Percentiles rank a stretch among this genome's conserved stretches.
Evolutionary conservation across 176 grass and related monocot species (phyloP).

Genomic region (Oryza rufipogon): DNA sequence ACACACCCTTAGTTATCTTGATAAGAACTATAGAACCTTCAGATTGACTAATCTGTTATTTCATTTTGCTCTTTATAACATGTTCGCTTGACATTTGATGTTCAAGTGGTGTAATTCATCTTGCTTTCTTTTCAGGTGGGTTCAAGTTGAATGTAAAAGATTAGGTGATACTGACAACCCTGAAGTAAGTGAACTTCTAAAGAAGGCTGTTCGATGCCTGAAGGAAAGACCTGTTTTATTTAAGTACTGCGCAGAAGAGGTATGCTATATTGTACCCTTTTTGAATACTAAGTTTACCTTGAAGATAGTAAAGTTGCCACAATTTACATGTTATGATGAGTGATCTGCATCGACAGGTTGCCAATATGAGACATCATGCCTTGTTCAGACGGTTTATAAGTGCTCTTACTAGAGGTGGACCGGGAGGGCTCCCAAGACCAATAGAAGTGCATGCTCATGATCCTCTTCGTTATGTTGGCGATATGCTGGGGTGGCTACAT

Average conservation of each 20-base stretch:
- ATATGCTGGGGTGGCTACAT: constrained; percentile 99
- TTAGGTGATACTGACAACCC: constrained; percentile 95
- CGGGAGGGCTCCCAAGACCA: constrained; percentile 85
- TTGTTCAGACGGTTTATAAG: constrained; percentile 99
- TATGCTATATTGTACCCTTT: constrained; percentile 23
- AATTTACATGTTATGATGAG: constrained; percentile 38
- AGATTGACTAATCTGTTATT: constrained; percentile 9
- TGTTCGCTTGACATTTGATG: constrained; percentile 25
- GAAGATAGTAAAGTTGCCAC: neutral
- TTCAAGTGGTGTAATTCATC: constrained; percentile 4
- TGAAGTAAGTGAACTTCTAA: constrained; percentile 90
- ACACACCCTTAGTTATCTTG: neutral
- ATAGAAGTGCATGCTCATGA: constrained; percentile 99
- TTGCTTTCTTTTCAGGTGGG: constrained; percentile 63
- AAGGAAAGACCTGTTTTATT: constrained; percentile 97
- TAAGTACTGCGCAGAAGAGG: constrained; percentile 99
- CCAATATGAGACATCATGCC: constrained; percentile 99
- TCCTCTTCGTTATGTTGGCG: constrained; percentile 93
- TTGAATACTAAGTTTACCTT: constrained; percentile 1
- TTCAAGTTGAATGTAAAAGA: constrained; percentile 97
- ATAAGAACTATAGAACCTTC: neutral
- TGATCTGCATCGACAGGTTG: constrained; percentile 63
- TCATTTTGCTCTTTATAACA: neutral
- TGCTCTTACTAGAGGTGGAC: constrained; percentile 95
- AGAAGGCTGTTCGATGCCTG: constrained; percentile 80